Base-by-base conservation (phyloP, 257 asterid species). In the Solanum megistacrolobum region DNA sequence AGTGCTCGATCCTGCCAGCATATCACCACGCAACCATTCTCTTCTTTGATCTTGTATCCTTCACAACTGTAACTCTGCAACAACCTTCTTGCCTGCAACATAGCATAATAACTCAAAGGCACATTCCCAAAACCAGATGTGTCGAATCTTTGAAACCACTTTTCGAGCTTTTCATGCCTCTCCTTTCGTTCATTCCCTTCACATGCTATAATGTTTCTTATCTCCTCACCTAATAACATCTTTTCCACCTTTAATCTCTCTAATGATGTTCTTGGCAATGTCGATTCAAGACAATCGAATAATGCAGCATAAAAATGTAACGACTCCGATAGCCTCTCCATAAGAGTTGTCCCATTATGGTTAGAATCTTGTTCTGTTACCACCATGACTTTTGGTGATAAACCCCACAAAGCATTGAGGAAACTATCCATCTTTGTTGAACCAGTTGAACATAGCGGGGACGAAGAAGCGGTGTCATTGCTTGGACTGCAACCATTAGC, bases 1-100 rank as follows among this genome's bases (percentile, higher is more conserved):
- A 97, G 95, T 43, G 98, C 92, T 5, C 98, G 93, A 93, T 97
- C 99, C 68, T 97, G 98, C 99, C 99, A 97, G 89, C 98, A 96
- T 55, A 94, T 94, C 79, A 95, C 98, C 73, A 94, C 94, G 3
- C 95, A 89, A 4, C 98, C 98, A 32, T 91, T 94, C 86, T 94
- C 98, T 88, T 95, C 98, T 88, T 90, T 95, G 29, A 97, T 97
- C 94, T 93, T 97, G 90, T 95, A 97, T 21, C 99, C 99, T 29
- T 95, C 99, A 85, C 97, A 93, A 73, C 93, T 91, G 41, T 88
- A 91, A 31, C 93, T 90, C 89, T 95, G 98, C 89, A 97, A 87
- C 76, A 97, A 84, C 86, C 98, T 92, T 91, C 92, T 95, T 0
- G 98, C 99, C 68, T 97, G 99, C 91, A 96, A 82, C 98, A 96